These are phyloP conservation scores for Gymnopilus dilepis DNA, from an alignment of 768 basidiomycete species.

Conservation along the genomic window DNA sequence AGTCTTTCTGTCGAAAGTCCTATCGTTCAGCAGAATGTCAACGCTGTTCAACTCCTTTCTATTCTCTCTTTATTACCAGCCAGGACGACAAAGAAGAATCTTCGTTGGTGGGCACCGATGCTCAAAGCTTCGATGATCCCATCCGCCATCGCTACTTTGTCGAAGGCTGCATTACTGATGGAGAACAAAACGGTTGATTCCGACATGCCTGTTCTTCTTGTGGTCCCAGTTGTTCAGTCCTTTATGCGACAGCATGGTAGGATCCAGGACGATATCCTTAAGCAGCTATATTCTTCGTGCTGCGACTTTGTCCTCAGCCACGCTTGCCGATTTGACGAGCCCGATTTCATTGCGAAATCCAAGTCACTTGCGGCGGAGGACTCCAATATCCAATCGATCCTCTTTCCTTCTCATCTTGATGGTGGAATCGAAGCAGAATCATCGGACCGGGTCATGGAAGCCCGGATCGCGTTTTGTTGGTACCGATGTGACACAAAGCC, in stretches of 20 bases:
- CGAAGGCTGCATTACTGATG: not conserved
- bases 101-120: slow-evolving; percentile 10
- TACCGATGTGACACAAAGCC: slow-evolving; percentile 14
- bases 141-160: no score
- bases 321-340: no score
- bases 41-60: slow-evolving; percentile 24
- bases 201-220: not conserved
- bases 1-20: slow-evolving; percentile 24
- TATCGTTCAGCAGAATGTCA: slow-evolving; percentile 19
- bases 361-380: no score
- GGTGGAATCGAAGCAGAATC: no score
- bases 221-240: slow-evolving; percentile 12
- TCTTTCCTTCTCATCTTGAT: no score
- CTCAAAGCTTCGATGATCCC: not conserved
- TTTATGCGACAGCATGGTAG: slow-evolving; percentile 10
- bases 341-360: no score
- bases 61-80: slow-evolving; percentile 29
- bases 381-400: no score
- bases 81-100: slow-evolving; percentile 14
- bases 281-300: no score
- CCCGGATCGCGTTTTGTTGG: slow-evolving; percentile 14
- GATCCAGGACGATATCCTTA: no score
- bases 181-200: not conserved
- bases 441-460: slow-evolving; percentile 4
- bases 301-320: no score